Conservation (phyloP, 2,329 filamentous ascomycete genomes). For the Elsinoe perseae region DNA sequence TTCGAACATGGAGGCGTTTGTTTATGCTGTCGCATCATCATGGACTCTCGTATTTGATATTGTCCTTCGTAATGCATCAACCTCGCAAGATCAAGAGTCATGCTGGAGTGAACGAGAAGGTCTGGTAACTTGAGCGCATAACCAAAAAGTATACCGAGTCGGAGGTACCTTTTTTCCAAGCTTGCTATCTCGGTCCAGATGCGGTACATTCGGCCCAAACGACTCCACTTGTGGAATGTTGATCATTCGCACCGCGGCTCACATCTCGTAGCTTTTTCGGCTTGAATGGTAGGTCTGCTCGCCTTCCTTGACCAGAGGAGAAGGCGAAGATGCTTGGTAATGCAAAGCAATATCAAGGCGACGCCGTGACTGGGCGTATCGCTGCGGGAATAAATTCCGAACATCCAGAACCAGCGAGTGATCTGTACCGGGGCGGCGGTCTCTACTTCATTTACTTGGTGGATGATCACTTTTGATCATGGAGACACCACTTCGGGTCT, state of each 20-base stretch:
- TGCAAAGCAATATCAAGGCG: not conserved
- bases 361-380: not conserved
- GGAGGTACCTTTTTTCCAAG: conserved; percentile 4
- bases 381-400: not conserved
- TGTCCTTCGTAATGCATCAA: not conserved
- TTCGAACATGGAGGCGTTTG: not conserved
- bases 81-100: not conserved
- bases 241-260: conserved; percentile 1
- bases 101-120: not conserved
- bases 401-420: not conserved
- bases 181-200: conserved; percentile 11
- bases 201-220: not conserved
- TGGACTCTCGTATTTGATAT: conserved; percentile 4
- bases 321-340: not conserved
- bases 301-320: not conserved
- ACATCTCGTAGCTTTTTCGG: not conserved
- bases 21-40: conserved; percentile 1
- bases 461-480: not conserved
- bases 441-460: conserved; percentile 1
- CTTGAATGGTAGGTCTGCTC: not conserved
- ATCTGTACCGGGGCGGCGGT: not conserved
- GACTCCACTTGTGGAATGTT: conserved; percentile 1
- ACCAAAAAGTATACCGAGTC: not conserved
- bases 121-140: not conserved
- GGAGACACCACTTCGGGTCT: not conserved